Evolutionary conservation across 306 rosid genomes (phyloP).

Genomic region (Inga oerstediana): DNA sequence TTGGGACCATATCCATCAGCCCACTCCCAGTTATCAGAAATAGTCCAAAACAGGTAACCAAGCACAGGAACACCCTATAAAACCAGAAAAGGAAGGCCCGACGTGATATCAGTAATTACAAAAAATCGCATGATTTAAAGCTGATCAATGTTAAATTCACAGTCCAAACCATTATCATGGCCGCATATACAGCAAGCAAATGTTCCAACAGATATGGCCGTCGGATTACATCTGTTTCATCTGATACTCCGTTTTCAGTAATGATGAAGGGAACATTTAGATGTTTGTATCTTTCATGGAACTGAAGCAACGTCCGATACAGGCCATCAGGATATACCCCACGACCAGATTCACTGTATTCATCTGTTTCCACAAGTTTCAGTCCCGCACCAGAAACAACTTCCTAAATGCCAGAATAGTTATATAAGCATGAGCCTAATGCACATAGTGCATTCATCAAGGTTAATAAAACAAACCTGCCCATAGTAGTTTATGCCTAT

Average conservation of each 20-base stretch:
- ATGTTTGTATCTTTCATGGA: constrained; percentile 90
- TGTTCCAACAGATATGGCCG: constrained; percentile 88
- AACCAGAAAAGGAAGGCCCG: constrained; percentile 34
- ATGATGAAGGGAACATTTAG: constrained; percentile 78
- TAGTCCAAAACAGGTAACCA: constrained; percentile 86
- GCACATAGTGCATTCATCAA: constrained; percentile 11
- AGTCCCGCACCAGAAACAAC: constrained; percentile 79
- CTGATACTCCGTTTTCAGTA: constrained; percentile 89
- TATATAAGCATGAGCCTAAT: constrained; percentile 19
- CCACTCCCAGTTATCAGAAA: constrained; percentile 99
- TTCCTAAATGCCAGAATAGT: constrained; percentile 56
- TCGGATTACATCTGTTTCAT: constrained; percentile 90
- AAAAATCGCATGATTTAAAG: constrained; percentile 22
- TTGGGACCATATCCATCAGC: constrained; percentile 99
- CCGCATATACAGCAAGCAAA: constrained; percentile 81
- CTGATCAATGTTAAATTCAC: constrained; percentile 19
- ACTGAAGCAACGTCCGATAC: constrained; percentile 87
- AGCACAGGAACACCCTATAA: constrained; percentile 78
- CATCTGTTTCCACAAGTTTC: constrained; percentile 86
- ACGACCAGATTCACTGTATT: constrained; percentile 98
- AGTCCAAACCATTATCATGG: constrained; percentile 71
- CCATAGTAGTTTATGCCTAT: constrained; percentile 97
- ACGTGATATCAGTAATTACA: constrained; percentile 17
- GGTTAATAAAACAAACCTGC: constrained; percentile 62
- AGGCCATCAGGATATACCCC: constrained; percentile 99